phyloP scores from a whole-genome alignment of 371 early-diverging fungal genomes.

The Syncephalastrum racemosum region DNA sequence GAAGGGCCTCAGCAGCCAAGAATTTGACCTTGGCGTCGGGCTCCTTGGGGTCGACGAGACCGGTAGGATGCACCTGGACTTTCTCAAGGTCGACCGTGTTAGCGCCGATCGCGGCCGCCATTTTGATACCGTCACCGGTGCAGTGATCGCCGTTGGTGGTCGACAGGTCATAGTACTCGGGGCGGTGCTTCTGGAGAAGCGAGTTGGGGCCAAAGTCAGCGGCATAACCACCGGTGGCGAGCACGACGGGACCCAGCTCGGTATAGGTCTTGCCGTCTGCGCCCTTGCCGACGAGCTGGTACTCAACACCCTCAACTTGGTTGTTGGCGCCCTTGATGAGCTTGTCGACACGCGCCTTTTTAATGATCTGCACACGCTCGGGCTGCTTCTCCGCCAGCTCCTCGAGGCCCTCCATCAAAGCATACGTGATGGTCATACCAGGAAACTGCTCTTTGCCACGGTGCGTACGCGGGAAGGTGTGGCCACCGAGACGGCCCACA shows the following conservation, averaged over 20 bases:
- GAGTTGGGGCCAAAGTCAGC: conserved; percentile 72
- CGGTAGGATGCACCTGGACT: conserved; percentile 97
- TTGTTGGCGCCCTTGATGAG: conserved; percentile 59
- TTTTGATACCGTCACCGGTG: conserved; percentile 95
- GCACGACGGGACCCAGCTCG: conserved; percentile 78
- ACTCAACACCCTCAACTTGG: conserved; percentile 82
- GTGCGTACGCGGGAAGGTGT: conserved; percentile 89
- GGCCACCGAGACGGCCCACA: conserved; percentile 90
- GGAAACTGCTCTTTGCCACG: conserved; percentile 94
- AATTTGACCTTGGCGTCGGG: conserved; percentile 88
- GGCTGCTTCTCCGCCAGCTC: conserved; percentile 71
- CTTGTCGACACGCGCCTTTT: conserved; percentile 74
- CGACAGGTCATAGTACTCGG: conserved; percentile 63
- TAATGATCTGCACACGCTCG: conserved; percentile 72
- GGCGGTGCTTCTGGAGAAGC: conserved; percentile 68
- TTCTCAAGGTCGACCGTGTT: conserved; percentile 92
- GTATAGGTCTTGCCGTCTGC: conserved; percentile 56
- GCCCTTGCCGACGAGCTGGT: conserved; percentile 56
- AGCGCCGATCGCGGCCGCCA: conserved; percentile 81
- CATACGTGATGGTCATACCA: conserved; percentile 95
- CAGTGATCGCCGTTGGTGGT: conserved; percentile 96
- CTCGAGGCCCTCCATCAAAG: conserved; percentile 86
- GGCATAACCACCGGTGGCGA: conserved; percentile 94
- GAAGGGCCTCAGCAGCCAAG: conserved; percentile 95
- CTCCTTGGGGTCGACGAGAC: conserved; percentile 89